A percentile compares a stretch with the other conserved stretches of the same genome.
phyloP scores from a whole-genome alignment of 352 stramenopile species.

The Phytopythium vexans region DNA sequence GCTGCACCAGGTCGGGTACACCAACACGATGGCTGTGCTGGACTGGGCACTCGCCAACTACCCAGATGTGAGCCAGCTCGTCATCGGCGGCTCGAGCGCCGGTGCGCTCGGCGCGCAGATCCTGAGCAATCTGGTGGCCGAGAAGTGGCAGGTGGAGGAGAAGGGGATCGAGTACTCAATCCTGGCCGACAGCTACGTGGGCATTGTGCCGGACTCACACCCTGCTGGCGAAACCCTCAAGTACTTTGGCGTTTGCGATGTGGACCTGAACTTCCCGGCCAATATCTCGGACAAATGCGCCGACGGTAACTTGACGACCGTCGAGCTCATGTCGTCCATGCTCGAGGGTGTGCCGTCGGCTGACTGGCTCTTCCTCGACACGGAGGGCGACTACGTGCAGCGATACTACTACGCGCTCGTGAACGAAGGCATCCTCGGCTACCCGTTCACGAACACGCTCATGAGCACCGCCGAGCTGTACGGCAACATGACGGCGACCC shows the following conservation, averaged over 20 bases:
- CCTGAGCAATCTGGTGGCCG: conserved; percentile 10
- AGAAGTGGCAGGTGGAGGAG: conserved; percentile 28
- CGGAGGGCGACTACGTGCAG: conserved; percentile 53
- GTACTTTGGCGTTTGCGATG: conserved; percentile 32
- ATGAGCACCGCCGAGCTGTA: conserved; percentile 48
- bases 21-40: conserved; percentile 28
- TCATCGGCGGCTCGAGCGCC: conserved; percentile 26
- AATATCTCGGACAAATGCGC: conserved; percentile 15
- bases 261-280: conserved; percentile 18
- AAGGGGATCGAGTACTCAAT: conserved; percentile 34
- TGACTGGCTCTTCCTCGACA: conserved; percentile 65
- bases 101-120: conserved; percentile 26
- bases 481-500: conserved; percentile 23
- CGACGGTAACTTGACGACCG: conserved; percentile 18
- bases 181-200: conserved; percentile 43
- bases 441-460: conserved; percentile 49
- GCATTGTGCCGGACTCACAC: conserved; percentile 26
- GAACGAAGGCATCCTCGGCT: conserved; percentile 43
- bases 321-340: conserved; percentile 37
- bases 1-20: conserved; percentile 28
- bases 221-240: conserved; percentile 21
- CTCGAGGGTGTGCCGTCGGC: conserved; percentile 27
- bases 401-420: conserved; percentile 60
- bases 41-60: conserved; percentile 37
- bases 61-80: conserved; percentile 19